Conservation (phyloP, 2,329 filamentous ascomycete genomes). For the Ophiostoma triangulosporum region DNA sequence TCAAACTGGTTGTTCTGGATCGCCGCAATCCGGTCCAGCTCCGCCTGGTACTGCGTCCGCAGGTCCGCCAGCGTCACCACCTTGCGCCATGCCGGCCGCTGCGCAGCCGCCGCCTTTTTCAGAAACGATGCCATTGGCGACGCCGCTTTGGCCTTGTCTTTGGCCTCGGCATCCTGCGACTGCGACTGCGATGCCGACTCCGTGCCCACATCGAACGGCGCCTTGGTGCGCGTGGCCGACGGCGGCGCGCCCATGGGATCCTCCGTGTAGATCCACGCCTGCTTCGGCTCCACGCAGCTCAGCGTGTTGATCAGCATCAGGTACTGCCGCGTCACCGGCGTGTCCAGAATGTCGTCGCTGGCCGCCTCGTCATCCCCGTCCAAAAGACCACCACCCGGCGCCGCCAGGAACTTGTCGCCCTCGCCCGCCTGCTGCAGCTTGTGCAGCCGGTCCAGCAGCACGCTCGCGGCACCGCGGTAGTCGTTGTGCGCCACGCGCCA, state of each 20-base stretch:
- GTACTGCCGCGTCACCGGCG: constrained; percentile 59
- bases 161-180: background rate
- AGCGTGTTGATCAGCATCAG: constrained; percentile 88
- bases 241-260: constrained; percentile 20
- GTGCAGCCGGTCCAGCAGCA: constrained; percentile 49
- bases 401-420: constrained; percentile 36
- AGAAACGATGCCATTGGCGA: constrained; percentile 16
- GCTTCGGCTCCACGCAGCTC: constrained; percentile 67
- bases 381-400: background rate
- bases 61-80: constrained; percentile 79
- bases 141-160: background rate
- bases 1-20: constrained; percentile 86
- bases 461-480: constrained; percentile 63
- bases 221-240: background rate
- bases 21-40: constrained; percentile 76
- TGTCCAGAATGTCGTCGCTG: constrained; percentile 41
- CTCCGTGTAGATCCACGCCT: constrained; percentile 65
- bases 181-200: background rate
- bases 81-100: constrained; percentile 42
- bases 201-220: background rate
- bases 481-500: constrained; percentile 77
- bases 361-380: background rate
- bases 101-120: constrained; percentile 12
- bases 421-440: constrained; percentile 46
- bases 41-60: constrained; percentile 75